Conservation (phyloP, 306 rosid species). For the Erythrophleum fordii region DNA sequence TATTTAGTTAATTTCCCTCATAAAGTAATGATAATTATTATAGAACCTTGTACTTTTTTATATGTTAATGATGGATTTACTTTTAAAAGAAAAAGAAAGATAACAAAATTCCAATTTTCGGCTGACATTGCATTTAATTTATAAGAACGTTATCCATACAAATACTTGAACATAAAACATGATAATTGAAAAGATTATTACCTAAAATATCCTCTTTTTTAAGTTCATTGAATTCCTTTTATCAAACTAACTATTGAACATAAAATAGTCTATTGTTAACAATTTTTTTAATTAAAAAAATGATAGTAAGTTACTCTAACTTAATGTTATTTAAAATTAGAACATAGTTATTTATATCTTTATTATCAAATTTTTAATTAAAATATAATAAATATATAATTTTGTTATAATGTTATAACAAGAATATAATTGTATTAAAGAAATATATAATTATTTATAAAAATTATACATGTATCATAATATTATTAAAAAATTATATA, state of each 20-base stretch:
- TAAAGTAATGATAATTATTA: background rate
- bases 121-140: background rate
- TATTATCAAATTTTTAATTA: too few species aligned
- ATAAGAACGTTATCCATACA: too few species aligned
- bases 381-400: too few species aligned
- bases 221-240: background rate
- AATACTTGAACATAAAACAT: too few species aligned
- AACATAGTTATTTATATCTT: too few species aligned
- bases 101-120: background rate
- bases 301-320: too few species aligned
- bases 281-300: background rate
- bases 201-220: background rate
- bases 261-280: background rate
- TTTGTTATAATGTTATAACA: too few species aligned
- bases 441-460: too few species aligned
- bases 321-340: too few species aligned
- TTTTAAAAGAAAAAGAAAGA: background rate
- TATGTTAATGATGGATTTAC: background rate
- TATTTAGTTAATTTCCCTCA: background rate
- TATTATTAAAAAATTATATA: too few species aligned
- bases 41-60: background rate
- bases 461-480: too few species aligned
- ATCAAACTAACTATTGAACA: background rate
- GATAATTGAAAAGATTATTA: background rate
- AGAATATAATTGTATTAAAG: too few species aligned